phyloP scores from a whole-genome alignment of 177 flowering plant genomes.

The Telopea speciosissima region DNA sequence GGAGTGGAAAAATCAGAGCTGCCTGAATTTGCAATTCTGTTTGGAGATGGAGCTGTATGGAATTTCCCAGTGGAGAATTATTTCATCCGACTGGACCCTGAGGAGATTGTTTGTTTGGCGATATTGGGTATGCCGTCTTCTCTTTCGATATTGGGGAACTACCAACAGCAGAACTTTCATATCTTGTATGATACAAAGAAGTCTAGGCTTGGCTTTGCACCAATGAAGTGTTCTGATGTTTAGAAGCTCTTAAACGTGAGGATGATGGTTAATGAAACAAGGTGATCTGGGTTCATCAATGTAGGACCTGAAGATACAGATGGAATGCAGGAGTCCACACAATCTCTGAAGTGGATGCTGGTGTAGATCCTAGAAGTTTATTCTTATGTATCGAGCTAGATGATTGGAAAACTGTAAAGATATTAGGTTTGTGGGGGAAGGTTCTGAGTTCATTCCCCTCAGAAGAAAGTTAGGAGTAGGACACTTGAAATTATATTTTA shows the following conservation, averaged over 20 bases:
- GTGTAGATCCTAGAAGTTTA: background rate
- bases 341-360: background rate
- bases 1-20: constrained; percentile 54
- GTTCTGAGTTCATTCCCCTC: constrained; percentile 13
- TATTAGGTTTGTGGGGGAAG: background rate
- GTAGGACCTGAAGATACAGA: background rate
- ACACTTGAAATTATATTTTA: constrained; percentile 13
- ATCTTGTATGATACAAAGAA: constrained; percentile 74
- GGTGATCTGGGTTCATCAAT: background rate
- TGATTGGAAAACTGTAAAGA: constrained; percentile 10
- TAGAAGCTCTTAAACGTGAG: constrained; percentile 13
- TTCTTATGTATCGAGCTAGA: background rate
- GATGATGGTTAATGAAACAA: background rate
- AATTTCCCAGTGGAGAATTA: constrained; percentile 79
- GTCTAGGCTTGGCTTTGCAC: constrained; percentile 88
- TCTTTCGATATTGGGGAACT: constrained; percentile 84
- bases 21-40: constrained; percentile 69
- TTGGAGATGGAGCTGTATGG: constrained; percentile 85
- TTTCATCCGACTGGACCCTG: constrained; percentile 63
- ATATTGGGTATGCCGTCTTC: constrained; percentile 65
- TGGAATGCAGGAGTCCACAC: background rate
- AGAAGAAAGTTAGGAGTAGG: constrained; percentile 6
- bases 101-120: constrained; percentile 74
- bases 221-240: constrained; percentile 68
- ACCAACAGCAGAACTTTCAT: constrained; percentile 97